phyloP scores from a whole-genome alignment of 2,329 filamentous ascomycete species.

The Bisporella sp. region DNA sequence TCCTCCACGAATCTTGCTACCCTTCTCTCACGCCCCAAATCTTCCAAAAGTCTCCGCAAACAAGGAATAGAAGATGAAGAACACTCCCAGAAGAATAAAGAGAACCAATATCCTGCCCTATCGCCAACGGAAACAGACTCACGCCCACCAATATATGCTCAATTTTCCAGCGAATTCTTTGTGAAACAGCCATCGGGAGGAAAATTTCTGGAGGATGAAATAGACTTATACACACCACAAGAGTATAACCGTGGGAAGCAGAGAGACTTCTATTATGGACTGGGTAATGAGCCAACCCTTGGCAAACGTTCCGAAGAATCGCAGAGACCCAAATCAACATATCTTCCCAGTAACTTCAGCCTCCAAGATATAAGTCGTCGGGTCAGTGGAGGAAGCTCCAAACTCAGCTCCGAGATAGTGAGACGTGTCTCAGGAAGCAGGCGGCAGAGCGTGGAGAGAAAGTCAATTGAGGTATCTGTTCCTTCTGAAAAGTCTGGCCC shows the following conservation, averaged over 20 bases:
- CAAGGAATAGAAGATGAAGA: constrained; percentile 43
- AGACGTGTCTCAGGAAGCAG: constrained; percentile 18
- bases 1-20: constrained; percentile 76
- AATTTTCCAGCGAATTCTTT: constrained; percentile 49
- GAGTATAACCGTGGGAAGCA: constrained; percentile 25
- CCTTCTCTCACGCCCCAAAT: constrained; percentile 69
- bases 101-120: constrained; percentile 64
- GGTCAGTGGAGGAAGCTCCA: constrained; percentile 19
- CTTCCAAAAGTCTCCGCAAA: constrained; percentile 58
- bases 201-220: constrained; percentile 28
- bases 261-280: constrained; percentile 22
- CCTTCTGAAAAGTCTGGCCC: constrained; percentile 27
- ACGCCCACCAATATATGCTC: constrained; percentile 67
- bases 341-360: constrained; percentile 27
- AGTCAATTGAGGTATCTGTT: constrained; percentile 11
- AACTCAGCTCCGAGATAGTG: constrained; percentile 21
- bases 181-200: constrained; percentile 30
- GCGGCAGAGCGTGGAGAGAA: constrained; percentile 19
- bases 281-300: constrained; percentile 20
- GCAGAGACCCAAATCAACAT: constrained; percentile 24
- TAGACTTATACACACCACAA: constrained; percentile 26
- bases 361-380: constrained; percentile 25
- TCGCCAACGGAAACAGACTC: constrained; percentile 31
- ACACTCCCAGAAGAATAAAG: constrained; percentile 61
- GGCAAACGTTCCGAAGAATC: constrained; percentile 14